A percentile compares a stretch with the other conserved stretches of the same genome.
phyloP scores from a whole-genome alignment of 495 filamentous ascomycete species.

The Trichocladium uniseriatum region DNA sequence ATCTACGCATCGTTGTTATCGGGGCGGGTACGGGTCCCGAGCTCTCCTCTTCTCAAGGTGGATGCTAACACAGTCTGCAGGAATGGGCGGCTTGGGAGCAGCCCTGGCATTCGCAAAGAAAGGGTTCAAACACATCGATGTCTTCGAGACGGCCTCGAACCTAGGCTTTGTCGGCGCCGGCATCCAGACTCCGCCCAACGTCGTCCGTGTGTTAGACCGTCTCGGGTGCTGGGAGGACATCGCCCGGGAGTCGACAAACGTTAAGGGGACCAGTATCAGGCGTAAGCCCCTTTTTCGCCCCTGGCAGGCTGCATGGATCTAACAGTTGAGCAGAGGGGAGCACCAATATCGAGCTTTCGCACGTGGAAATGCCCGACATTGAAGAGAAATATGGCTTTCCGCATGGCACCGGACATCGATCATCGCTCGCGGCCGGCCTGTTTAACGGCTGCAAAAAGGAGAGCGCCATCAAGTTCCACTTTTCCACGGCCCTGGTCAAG shows the following conservation, averaged over 20 bases:
- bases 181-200: slow-evolving; percentile 74
- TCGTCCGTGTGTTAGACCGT: slow-evolving; percentile 62
- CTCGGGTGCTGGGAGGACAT: slow-evolving; percentile 63
- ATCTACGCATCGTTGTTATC: slow-evolving; percentile 35
- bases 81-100: slow-evolving; percentile 67
- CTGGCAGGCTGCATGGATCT: no score
- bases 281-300: slow-evolving; percentile 13
- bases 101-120: slow-evolving; percentile 65
- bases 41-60: neutral
- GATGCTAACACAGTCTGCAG: slow-evolving; percentile 28
- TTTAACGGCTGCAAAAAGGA: slow-evolving; percentile 59
- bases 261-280: slow-evolving; percentile 39
- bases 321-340: slow-evolving; percentile 47
- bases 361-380: slow-evolving; percentile 60
- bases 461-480: slow-evolving; percentile 59
- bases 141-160: slow-evolving; percentile 64
- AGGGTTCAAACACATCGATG: slow-evolving; percentile 61
- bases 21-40: slow-evolving; percentile 29
- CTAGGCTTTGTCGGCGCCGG: slow-evolving; percentile 76
- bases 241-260: slow-evolving; percentile 47
- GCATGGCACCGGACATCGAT: slow-evolving; percentile 71
- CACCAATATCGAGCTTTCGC: slow-evolving; percentile 55
- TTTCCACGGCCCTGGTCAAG: slow-evolving; percentile 45
- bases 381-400: slow-evolving; percentile 58
- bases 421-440: slow-evolving; percentile 58